Evolutionary conservation across 257 asterid genomes (phyloP).

Genomic region (Plantago elongata): DNA sequence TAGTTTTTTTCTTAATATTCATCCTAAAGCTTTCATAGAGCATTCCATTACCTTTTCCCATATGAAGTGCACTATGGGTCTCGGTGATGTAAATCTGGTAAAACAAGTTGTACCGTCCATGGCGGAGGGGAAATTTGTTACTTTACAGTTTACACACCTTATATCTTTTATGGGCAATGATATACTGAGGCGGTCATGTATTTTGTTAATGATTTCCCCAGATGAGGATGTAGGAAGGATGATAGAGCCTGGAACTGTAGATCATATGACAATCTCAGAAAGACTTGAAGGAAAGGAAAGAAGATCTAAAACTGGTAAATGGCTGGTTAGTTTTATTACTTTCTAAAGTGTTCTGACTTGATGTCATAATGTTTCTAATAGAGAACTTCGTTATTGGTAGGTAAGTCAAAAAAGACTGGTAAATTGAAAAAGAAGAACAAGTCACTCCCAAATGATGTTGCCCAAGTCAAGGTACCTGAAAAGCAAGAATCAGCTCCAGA

Average conservation of each 20-base stretch:
- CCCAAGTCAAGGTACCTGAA: slow-evolving; percentile 29
- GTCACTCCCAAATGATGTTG: slow-evolving; percentile 15
- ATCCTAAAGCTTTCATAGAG: no score
- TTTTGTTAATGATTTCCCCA: slow-evolving; percentile 1
- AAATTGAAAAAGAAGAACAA: slow-evolving; percentile 34
- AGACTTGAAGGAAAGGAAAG: slow-evolving; percentile 19
- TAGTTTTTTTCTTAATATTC: no score
- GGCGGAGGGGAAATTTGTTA: no score
- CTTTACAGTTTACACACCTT: no score
- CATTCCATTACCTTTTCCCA: no score
- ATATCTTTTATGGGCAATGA: no score
- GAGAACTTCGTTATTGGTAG: slow-evolving; percentile 25
- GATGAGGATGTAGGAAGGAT: slow-evolving; percentile 15
- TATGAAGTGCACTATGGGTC: no score
- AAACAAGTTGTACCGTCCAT: no score
- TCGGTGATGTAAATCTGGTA: no score
- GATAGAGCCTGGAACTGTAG: slow-evolving; percentile 7
- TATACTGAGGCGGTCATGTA: no score
- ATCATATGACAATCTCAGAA: slow-evolving; percentile 15
- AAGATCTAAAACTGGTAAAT: slow-evolving; percentile 24
- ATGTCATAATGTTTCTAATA: slow-evolving; percentile 3
- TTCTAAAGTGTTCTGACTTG: background rate
- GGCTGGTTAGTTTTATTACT: slow-evolving; percentile 4
- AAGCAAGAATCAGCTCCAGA: slow-evolving; percentile 36
- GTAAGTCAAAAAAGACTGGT: slow-evolving; percentile 36